Conservation (phyloP, 768 basidiomycete genomes). For the Tulasnella sp. region DNA sequence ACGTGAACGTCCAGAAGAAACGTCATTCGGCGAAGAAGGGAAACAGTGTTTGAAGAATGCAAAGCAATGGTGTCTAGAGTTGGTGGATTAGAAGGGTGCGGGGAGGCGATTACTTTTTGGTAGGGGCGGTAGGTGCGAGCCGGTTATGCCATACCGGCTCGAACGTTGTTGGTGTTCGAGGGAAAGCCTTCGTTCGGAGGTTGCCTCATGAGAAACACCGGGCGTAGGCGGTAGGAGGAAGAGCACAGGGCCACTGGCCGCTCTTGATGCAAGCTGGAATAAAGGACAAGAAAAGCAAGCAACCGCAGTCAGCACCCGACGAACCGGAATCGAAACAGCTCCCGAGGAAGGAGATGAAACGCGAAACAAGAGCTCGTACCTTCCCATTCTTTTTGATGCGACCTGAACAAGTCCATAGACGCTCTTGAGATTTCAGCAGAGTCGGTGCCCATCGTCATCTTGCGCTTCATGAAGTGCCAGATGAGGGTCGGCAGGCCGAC, state of each 20-base stretch:
- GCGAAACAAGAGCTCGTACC: slow-evolving; percentile 4
- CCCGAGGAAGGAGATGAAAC: slow-evolving; percentile 3
- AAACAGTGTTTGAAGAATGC: too few species aligned
- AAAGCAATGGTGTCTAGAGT: too few species aligned
- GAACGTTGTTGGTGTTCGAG: background rate
- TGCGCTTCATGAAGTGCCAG: slow-evolving; percentile 35
- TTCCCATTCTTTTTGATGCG: slow-evolving; percentile 34
- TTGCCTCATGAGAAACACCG: slow-evolving; percentile 31
- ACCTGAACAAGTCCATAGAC: slow-evolving; percentile 34
- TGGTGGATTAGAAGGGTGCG: too few species aligned
- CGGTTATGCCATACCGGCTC: background rate
- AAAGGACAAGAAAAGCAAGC: background rate
- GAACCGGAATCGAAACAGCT: background rate
- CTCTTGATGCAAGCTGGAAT: slow-evolving; percentile 24
- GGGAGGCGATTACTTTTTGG: too few species aligned
- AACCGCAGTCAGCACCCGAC: slow-evolving; percentile 11
- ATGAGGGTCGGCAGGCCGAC: slow-evolving; percentile 33
- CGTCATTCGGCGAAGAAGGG: too few species aligned
- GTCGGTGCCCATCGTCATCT: slow-evolving; percentile 33
- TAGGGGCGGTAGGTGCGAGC: background rate
- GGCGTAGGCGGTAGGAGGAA: slow-evolving; percentile 33
- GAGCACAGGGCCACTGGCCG: slow-evolving; percentile 34
- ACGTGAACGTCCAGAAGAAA: too few species aligned
- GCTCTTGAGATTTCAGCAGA: slow-evolving; percentile 31
- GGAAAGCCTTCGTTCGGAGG: background rate